Conservation (phyloP, 2,329 filamentous ascomycete species). For the Cadophora sp. region DNA sequence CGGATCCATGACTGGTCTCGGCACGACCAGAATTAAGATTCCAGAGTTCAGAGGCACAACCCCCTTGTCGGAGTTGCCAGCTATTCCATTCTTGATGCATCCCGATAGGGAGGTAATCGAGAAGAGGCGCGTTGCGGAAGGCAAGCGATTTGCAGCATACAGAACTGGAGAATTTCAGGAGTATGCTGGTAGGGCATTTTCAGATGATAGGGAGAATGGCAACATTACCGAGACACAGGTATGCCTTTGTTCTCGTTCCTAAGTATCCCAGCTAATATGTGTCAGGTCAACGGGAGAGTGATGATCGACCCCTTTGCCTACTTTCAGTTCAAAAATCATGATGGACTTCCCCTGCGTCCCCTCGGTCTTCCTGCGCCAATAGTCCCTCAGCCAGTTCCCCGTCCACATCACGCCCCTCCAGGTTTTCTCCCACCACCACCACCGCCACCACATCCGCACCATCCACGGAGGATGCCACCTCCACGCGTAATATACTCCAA, state of each 20-base stretch:
- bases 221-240: slow-evolving; percentile 34
- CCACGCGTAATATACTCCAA: background rate
- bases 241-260: slow-evolving; percentile 25
- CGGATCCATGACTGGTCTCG: slow-evolving; percentile 19
- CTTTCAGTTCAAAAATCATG: slow-evolving; percentile 39
- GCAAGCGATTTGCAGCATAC: slow-evolving; percentile 50
- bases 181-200: slow-evolving; percentile 15
- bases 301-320: slow-evolving; percentile 74
- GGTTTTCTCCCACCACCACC: slow-evolving; percentile 2
- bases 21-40: slow-evolving; percentile 15
- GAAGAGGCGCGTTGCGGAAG: slow-evolving; percentile 46
- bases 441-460: background rate
- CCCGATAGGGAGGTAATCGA: slow-evolving; percentile 46
- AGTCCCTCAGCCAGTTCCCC: background rate
- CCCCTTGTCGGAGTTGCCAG: slow-evolving; percentile 50
- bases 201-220: background rate
- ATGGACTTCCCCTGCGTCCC: background rate
- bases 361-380: slow-evolving; percentile 14
- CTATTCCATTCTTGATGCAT: slow-evolving; percentile 53
- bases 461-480: background rate
- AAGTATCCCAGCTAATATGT: background rate
- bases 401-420: slow-evolving; percentile 3
- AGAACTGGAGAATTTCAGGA: slow-evolving; percentile 18
- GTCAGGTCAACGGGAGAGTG: slow-evolving; percentile 73
- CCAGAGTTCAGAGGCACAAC: slow-evolving; percentile 50